Percentiles rank a stretch among this genome's conserved stretches.
These are phyloP conservation scores for Hypoxylon rickii DNA, from an alignment of 495 filamentous ascomycete species.

Conservation along the genomic window DNA sequence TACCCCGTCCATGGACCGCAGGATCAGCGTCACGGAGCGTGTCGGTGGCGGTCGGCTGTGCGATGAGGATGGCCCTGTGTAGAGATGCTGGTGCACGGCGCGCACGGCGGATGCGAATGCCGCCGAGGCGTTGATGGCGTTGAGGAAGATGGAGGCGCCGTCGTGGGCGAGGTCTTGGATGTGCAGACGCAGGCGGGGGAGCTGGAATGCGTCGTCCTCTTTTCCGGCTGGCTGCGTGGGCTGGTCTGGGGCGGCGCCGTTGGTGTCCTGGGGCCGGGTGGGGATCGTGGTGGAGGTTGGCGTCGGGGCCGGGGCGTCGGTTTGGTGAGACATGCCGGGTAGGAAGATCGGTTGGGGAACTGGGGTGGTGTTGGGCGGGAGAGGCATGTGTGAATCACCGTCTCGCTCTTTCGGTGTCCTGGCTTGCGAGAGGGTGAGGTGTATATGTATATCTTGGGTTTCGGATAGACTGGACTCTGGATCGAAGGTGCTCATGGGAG, in stretches of 20 bases:
- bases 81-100: constrained; percentile 52
- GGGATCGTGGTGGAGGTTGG: constrained; percentile 25
- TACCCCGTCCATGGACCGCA: constrained; percentile 78
- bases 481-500: constrained; percentile 13
- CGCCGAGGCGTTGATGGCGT: constrained; percentile 58
- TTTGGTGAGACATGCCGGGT: constrained; percentile 33
- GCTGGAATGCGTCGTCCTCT: constrained; percentile 6
- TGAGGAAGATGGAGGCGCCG: constrained; percentile 66
- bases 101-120: constrained; percentile 65
- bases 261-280: not conserved
- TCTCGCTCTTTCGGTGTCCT: not conserved
- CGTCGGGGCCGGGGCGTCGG: constrained; percentile 3
- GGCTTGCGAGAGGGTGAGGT: constrained; percentile 11
- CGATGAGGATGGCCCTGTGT: constrained; percentile 59
- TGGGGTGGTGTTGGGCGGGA: constrained; percentile 38
- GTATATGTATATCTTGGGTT: constrained; percentile 10
- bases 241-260: not conserved
- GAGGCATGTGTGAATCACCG: constrained; percentile 20
- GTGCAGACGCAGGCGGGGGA: constrained; percentile 72
- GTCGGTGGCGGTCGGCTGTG: constrained; percentile 61
- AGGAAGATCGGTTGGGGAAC: constrained; percentile 38
- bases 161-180: constrained; percentile 69
- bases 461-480: constrained; percentile 3
- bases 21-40: constrained; percentile 85
- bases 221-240: not conserved